These are phyloP conservation scores for Cytospora piceae DNA, from an alignment of 2,329 filamentous ascomycete species.

Conservation along the genomic window DNA sequence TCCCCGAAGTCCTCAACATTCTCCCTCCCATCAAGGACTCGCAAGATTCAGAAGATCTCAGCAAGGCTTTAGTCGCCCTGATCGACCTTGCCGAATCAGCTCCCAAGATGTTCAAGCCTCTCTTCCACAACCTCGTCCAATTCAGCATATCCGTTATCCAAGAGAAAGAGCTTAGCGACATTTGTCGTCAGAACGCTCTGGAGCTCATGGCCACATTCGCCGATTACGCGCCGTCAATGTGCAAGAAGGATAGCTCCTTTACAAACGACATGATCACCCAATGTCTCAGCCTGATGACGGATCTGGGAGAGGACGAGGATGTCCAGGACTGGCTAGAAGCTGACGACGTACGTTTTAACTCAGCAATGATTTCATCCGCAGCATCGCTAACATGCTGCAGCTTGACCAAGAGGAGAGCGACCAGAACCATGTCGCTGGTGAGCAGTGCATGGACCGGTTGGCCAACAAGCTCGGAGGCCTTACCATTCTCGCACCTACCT, in stretches of 20 bases:
- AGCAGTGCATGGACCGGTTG: conserved; percentile 97
- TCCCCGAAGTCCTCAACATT: conserved; percentile 92
- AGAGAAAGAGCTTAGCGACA: conserved; percentile 90
- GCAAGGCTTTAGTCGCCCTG: conserved; percentile 84
- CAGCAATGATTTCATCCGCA: background rate
- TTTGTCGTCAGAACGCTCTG: conserved; percentile 89
- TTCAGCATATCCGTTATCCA: conserved; percentile 94
- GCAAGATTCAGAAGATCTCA: conserved; percentile 87
- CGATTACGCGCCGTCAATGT: conserved; percentile 92
- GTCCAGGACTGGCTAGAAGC: conserved; percentile 90
- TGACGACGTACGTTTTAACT: conserved; percentile 71
- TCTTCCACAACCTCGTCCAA: conserved; percentile 91
- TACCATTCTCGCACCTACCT: conserved; percentile 89
- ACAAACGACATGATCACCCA: conserved; percentile 98
- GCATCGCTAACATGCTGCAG: conserved; percentile 47
- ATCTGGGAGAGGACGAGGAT: conserved; percentile 91
- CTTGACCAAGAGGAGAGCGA: conserved; percentile 96
- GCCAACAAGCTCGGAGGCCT: conserved; percentile 97
- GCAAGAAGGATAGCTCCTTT: conserved; percentile 90
- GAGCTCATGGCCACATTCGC: conserved; percentile 98
- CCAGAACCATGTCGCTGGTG: conserved; percentile 93
- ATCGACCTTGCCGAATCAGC: conserved; percentile 95
- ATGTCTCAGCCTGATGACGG: conserved; percentile 96
- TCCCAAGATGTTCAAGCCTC: conserved; percentile 93
- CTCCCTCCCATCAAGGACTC: conserved; percentile 92